Percentiles rank a stretch among this genome's conserved stretches.
These are phyloP conservation scores for Pseudogymnoascus sp. DNA, from an alignment of 2,329 filamentous ascomycete species.

Conservation along the genomic window DNA sequence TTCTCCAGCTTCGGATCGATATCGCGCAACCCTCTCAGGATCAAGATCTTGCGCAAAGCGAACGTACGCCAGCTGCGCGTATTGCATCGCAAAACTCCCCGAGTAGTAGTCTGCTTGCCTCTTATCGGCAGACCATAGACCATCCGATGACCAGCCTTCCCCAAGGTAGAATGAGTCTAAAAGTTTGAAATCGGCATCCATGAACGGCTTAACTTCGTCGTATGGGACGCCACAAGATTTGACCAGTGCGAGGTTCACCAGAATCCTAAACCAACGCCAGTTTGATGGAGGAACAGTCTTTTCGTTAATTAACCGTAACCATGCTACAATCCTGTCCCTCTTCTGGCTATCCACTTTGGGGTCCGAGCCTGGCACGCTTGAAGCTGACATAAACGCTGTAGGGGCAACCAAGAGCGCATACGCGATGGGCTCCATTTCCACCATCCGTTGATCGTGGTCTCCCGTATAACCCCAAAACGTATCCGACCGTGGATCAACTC, in stretches of 20 bases:
- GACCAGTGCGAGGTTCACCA: conserved; percentile 39
- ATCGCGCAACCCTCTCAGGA: conserved; percentile 30
- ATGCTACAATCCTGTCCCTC: conserved; percentile 32
- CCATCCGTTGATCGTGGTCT: conserved; percentile 44
- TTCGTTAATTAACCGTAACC: conserved; percentile 36
- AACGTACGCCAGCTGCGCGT: conserved; percentile 40
- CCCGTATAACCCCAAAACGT: conserved; percentile 42
- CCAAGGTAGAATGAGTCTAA: conserved; percentile 38
- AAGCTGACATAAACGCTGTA: conserved; percentile 23
- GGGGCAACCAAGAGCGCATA: conserved; percentile 40
- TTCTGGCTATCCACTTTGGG: conserved; percentile 23
- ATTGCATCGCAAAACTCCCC: conserved; percentile 46
- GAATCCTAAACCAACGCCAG: conserved; percentile 46
- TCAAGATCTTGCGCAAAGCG: conserved; percentile 37
- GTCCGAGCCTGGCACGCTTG: conserved; percentile 11
- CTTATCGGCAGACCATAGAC: conserved; percentile 31
- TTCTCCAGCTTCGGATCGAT: conserved; percentile 32
- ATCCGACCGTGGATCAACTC: conserved; percentile 25
- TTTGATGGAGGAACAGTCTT: conserved; percentile 41
- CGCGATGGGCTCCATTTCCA: conserved; percentile 44
- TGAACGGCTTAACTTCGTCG: conserved; percentile 29
- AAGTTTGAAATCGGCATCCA: conserved; percentile 35
- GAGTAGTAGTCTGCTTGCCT: conserved; percentile 45
- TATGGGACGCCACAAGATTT: conserved; percentile 33
- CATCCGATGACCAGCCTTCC: conserved; percentile 42